Evolutionary conservation across 495 filamentous ascomycete genomes (phyloP), one percentile per base, ranked within the genome.

Genomic region (Cercophora sp.): DNA sequence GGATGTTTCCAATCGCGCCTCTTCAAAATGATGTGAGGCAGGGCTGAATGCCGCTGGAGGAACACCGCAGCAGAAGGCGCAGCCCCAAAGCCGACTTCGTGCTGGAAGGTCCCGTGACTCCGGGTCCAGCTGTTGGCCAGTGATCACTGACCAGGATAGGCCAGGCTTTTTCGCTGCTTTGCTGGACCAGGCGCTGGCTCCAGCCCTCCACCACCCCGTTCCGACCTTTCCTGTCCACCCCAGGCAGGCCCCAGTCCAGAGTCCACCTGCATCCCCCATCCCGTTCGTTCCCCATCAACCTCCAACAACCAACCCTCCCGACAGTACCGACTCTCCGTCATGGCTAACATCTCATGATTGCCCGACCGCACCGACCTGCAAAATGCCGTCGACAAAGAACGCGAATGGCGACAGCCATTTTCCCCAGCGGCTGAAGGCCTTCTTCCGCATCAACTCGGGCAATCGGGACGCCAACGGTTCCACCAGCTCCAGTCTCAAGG

Each of bases 351-450:
- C 22, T 43, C 35, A 8, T 48, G 55, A 46, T 46, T 42, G 48
- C 34, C n/a, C n/a, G n/a, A n/a, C n/a, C n/a, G n/a, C n/a, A n/a
- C n/a, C 41, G 25, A 51, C 42, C 32, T 24, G 44, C 55, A 65
- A 16, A 24, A 71, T 71, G 69, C 69, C 68, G 56, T 71, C 68
- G 22, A 66, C 56, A 37, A 70, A 66, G 56, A 70, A 48, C 60
- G 61, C 57, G 49, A 71, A 73, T 57, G 74, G 70, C 65, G 68
- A 73, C 48, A 69, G 66, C 68, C 88, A 93, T 61, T 83, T 96
- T 60, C 89, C 86, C 27, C 87, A 91, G 65, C 91, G 86, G 68
- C 82, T 98, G 69, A 94, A 87, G 80, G 95, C 92, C 67, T 97
- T 97, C 77, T 98, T 98, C 77, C 89, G 93, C 62, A 96, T 96